Evolutionary conservation across 495 filamentous ascomycete genomes (phyloP), one percentile per base, ranked within the genome.

Genomic region (Podospora bellae-mahoneyi): DNA sequence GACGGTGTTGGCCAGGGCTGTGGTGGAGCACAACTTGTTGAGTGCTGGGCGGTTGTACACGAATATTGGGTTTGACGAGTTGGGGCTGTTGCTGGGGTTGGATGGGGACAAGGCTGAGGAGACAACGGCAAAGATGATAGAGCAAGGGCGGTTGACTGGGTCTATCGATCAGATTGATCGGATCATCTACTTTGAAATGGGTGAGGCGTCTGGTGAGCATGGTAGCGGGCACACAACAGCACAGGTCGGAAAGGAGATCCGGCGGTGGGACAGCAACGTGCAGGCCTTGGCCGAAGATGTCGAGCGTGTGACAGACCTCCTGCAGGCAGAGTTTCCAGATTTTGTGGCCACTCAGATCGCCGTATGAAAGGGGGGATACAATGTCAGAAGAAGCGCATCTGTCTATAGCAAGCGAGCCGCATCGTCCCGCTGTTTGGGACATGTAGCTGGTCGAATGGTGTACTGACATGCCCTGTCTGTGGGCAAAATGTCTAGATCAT

Each of bases 161-260:
- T 87, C 88, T 61, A 97, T 99, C 73, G 96, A 99, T 78, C 95
- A 98, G 82, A 96, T 99, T 74, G 92, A 93, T 68, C 83, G 91
- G 16, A 77, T 94, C 10, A 95, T 99, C 56, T 91, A 86, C 74
- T 99, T 99, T 74, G 90, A 93, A 66, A 86, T 84, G 53, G 82
- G 84, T 19, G 87, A 89, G 66, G 87, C 87, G n/a, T 88, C 86
- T 18, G 89, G 85, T 4, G 83, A 90, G 80, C 85, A 84, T 76
- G 84, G 81, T 7, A 85, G 83, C 62, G 87, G 85, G 2, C 81
- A 85, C 27, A 84, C 82, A 4, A 86, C 88, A 65, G 81, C 83
- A 7, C 75, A 85, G 5, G 86, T 88, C 16, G 89, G 85, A 30
- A 85, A 79, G 76, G 90, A 91, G 78, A 84, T 97, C 72, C 85